These are phyloP conservation scores for Dothistroma septosporum DNA, from an alignment of 2,329 filamentous ascomycete genomes.

Conservation along the genomic window DNA sequence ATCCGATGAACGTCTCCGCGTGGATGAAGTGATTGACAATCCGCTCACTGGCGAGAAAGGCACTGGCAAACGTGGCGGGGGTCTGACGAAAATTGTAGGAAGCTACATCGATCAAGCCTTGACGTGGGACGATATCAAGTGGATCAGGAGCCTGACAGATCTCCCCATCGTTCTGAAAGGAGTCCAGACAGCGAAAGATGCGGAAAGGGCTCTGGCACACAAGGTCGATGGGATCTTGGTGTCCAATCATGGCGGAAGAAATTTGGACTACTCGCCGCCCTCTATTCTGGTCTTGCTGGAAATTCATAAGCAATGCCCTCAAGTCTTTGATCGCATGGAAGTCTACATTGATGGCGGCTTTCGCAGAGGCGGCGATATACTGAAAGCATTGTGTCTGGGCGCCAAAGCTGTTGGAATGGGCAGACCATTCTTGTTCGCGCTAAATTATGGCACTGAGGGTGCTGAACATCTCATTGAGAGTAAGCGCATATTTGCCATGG, in stretches of 20 bases:
- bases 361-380: conserved; percentile 59
- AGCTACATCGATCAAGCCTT: conserved; percentile 54
- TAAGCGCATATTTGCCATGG: neutral
- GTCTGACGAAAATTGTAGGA: conserved; percentile 52
- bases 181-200: conserved; percentile 39
- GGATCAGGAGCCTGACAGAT: conserved; percentile 33
- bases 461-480: conserved; percentile 37
- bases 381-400: conserved; percentile 63
- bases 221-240: conserved; percentile 43
- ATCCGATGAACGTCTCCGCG: conserved; percentile 40
- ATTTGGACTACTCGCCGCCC: conserved; percentile 38
- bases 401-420: conserved; percentile 60
- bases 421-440: conserved; percentile 54
- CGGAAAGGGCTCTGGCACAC: conserved; percentile 38
- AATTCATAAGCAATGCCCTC: conserved; percentile 56
- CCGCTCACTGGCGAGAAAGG: conserved; percentile 40
- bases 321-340: conserved; percentile 40
- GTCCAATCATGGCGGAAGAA: conserved; percentile 47
- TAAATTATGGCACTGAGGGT: conserved; percentile 56
- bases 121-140: conserved; percentile 45
- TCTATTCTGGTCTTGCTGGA: conserved; percentile 58
- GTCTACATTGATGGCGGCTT: conserved; percentile 63
- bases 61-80: conserved; percentile 49
- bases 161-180: conserved; percentile 38
- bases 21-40: conserved; percentile 20